Evolutionary conservation across 129 eudicot species (phyloP).

Genomic region (Saussurea involucrata): DNA sequence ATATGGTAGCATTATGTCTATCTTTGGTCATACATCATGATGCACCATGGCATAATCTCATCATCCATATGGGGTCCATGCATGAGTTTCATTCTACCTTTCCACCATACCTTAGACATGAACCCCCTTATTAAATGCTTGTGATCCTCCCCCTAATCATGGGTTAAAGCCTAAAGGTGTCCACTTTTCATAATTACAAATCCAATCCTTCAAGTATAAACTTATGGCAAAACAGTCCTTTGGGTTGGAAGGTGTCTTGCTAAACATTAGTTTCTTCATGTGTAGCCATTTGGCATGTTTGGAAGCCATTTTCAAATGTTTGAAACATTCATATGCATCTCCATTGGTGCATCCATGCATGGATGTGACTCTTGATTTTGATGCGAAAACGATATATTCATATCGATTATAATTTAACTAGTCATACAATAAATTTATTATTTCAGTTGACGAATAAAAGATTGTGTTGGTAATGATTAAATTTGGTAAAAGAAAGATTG

Average conservation of each 20-base stretch:
- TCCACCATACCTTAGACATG: slow-evolving; percentile 30
- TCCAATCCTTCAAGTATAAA: slow-evolving; percentile 13
- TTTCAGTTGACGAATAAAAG: background rate
- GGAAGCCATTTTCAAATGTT: slow-evolving; percentile 8
- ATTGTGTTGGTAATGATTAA: background rate
- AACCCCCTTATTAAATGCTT: slow-evolving; percentile 29
- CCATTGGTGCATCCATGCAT: slow-evolving; percentile 3
- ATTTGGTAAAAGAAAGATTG: background rate
- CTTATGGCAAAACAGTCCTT: background rate
- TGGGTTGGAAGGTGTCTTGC: background rate
- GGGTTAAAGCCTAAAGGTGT: slow-evolving; percentile 21
- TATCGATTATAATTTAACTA: too few species aligned
- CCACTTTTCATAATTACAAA: slow-evolving; percentile 14
- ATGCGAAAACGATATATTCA: slow-evolving; percentile 3
- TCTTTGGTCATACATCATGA: slow-evolving; percentile 26
- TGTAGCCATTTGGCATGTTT: slow-evolving; percentile 30
- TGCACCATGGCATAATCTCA: slow-evolving; percentile 24
- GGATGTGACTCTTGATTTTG: slow-evolving; percentile 10
- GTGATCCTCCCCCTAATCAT: slow-evolving; percentile 32
- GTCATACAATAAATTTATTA: too few species aligned
- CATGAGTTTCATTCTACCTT: slow-evolving; percentile 34
- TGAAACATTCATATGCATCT: background rate
- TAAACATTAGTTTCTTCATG: slow-evolving; percentile 3
- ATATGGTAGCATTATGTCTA: slow-evolving; percentile 17
- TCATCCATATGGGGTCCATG: slow-evolving; percentile 28